Evolutionary conservation across 192 early-diverging fungal genomes (phyloP).

Genomic region (Coemansia reversa): DNA sequence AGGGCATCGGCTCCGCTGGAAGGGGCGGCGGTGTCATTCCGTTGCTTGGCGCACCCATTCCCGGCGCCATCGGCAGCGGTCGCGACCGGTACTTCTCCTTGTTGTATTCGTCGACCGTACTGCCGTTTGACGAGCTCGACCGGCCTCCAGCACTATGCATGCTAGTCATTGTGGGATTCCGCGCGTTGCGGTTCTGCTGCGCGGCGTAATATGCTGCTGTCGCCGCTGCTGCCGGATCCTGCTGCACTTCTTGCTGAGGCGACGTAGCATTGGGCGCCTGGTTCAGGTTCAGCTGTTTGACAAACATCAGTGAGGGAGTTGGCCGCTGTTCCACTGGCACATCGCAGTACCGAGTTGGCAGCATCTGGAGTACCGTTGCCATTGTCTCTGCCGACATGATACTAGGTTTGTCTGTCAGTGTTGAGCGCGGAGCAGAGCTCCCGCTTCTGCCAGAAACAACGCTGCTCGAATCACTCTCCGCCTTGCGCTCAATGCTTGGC

Average conservation of each 20-base stretch:
- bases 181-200: constrained; percentile 18
- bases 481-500: constrained; percentile 13
- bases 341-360: constrained; percentile 48
- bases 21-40: constrained; percentile 25
- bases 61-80: constrained; percentile 27
- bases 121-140: constrained; percentile 15
- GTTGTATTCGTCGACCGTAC: constrained; percentile 11
- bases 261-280: not conserved
- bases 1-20: constrained; percentile 36
- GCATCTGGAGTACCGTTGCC: constrained; percentile 20
- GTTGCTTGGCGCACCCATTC: not conserved
- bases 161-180: constrained; percentile 26
- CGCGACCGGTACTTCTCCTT: constrained; percentile 33
- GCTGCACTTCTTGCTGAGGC: not conserved
- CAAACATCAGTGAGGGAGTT: constrained; percentile 21
- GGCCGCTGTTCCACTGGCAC: constrained; percentile 32
- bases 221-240: constrained; percentile 7
- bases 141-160: constrained; percentile 24
- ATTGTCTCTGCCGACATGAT: constrained; percentile 15
- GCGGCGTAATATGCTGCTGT: constrained; percentile 2
- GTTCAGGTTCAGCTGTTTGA: constrained; percentile 30
- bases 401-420: constrained; percentile 2
- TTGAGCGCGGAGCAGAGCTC: constrained; percentile 13
- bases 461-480: constrained; percentile 26
- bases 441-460: constrained; percentile 30